Percentiles rank a stretch among this genome's conserved stretches.
Conservation (phyloP, 2,329 filamentous ascomycete genomes). For the Beauveria sp. region DNA sequence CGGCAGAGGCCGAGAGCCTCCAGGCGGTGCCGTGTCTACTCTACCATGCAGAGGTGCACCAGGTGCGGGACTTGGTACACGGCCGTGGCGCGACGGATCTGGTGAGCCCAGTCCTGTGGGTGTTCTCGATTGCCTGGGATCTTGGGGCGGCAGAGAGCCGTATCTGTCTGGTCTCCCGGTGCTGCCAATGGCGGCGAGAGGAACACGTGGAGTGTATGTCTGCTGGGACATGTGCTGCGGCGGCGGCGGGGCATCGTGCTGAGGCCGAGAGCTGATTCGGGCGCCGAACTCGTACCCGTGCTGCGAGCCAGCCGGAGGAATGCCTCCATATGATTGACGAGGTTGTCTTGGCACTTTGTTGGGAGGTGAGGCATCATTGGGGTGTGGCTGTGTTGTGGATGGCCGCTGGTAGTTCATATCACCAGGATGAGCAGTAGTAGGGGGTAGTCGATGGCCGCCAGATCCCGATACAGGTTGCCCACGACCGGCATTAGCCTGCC, state of each 20-base stretch:
- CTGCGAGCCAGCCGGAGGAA: constrained; percentile 18
- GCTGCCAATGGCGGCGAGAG: constrained; percentile 17
- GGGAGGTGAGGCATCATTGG: constrained; percentile 1
- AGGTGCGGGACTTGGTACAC: constrained; percentile 13
- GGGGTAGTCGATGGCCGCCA: constrained; percentile 34
- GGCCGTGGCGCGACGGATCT: constrained; percentile 14
- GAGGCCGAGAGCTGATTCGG: constrained; percentile 21
- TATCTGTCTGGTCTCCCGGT: constrained; percentile 22
- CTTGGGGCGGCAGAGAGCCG: constrained; percentile 23
- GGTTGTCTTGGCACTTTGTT: constrained; percentile 6
- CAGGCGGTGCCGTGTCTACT: constrained; percentile 31
- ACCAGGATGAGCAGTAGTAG: constrained; percentile 24
- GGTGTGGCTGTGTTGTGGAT: constrained; percentile 18
- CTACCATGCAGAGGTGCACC: constrained; percentile 20
- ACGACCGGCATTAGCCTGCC: constrained; percentile 30
- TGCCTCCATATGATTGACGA: constrained; percentile 5
- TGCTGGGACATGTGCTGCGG: constrained; percentile 3
- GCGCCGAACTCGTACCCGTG: constrained; percentile 32
- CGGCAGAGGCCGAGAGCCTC: constrained; percentile 17
- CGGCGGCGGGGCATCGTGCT: not conserved
- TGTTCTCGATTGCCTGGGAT: constrained; percentile 16
- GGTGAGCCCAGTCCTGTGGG: constrained; percentile 15
- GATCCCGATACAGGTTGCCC: constrained; percentile 24
- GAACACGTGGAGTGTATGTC: not conserved
- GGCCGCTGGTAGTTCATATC: constrained; percentile 18